phyloP scores from a whole-genome alignment of 352 stramenopile species.

The Pythium dissotocum region DNA sequence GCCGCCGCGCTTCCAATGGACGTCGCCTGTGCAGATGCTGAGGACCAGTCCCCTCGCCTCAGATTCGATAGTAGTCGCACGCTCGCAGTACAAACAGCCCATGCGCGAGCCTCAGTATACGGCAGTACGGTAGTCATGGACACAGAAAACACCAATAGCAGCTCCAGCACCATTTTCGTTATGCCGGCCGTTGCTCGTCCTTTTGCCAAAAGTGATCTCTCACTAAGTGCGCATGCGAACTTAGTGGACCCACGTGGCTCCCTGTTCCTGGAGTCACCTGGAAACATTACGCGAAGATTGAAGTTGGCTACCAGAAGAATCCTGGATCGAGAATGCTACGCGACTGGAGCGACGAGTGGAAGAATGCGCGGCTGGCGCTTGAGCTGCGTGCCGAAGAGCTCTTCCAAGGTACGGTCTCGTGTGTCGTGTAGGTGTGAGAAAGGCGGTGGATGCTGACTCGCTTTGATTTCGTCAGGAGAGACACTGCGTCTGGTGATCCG shows the following conservation, averaged over 20 bases:
- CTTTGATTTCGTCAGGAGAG: constrained; percentile 9
- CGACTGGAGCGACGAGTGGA: constrained; percentile 72
- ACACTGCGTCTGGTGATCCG: constrained; percentile 17
- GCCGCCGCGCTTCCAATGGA: too few relatives aligned
- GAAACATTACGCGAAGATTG: constrained; percentile 8
- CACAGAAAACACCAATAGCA: constrained; percentile 7
- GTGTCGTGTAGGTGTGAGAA: not conserved
- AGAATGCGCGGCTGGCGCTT: constrained; percentile 49
- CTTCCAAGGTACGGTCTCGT: constrained; percentile 50
- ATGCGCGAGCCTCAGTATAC: not conserved
- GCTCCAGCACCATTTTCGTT: constrained; percentile 1
- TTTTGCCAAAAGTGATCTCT: not conserved
- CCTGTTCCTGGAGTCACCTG: not conserved
- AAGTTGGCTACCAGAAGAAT: constrained; percentile 1
- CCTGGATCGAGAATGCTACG: constrained; percentile 33
- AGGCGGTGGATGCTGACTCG: not conserved
- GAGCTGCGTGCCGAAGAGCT: constrained; percentile 53
- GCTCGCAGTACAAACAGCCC: constrained; percentile 3
- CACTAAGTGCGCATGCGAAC: constrained; percentile 6
- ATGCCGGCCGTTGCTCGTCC: not conserved
- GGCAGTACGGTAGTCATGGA: constrained; percentile 3
- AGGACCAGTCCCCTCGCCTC: not conserved
- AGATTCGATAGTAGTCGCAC: constrained; percentile 25
- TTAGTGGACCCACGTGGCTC: not conserved
- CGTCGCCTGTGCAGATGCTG: not conserved